These are phyloP conservation scores for Gaeumannomyces sp. DNA, from an alignment of 2,329 filamentous ascomycete species.

Conservation along the genomic window DNA sequence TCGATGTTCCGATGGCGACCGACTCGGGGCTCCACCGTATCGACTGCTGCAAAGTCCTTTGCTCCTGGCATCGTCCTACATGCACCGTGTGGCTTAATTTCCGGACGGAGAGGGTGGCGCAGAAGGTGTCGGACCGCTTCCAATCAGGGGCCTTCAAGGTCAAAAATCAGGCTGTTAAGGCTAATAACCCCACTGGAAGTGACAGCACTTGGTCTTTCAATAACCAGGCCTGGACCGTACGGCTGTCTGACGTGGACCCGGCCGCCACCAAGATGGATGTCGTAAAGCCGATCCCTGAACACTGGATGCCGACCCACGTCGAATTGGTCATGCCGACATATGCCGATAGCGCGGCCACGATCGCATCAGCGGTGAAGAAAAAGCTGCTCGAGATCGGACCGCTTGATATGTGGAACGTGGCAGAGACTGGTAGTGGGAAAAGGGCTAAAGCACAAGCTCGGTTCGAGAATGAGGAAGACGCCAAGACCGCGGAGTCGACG, in stretches of 20 bases:
- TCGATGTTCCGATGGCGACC: constrained; percentile 16
- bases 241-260: constrained; percentile 19
- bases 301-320: constrained; percentile 16
- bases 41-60: constrained; percentile 28
- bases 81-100: constrained; percentile 26
- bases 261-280: constrained; percentile 16
- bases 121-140: constrained; percentile 18
- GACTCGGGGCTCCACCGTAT: constrained; percentile 23
- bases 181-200: no score
- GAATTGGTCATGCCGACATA: constrained; percentile 20
- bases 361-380: constrained; percentile 18
- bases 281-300: constrained; percentile 13
- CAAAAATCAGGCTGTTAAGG: no score
- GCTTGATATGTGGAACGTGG: constrained; percentile 28
- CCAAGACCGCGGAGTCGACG: constrained; percentile 24
- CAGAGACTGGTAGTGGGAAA: constrained; percentile 21
- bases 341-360: constrained; percentile 15
- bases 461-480: constrained; percentile 32
- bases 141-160: neutral
- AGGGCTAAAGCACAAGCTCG: constrained; percentile 32
- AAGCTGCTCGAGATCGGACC: constrained; percentile 25
- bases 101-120: constrained; percentile 18
- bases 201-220: no score
- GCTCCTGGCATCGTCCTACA: constrained; percentile 29
- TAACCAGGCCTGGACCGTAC: constrained; percentile 18